phyloP scores from a whole-genome alignment of 257 asterid genomes.

The Marsdenia floribunda region DNA sequence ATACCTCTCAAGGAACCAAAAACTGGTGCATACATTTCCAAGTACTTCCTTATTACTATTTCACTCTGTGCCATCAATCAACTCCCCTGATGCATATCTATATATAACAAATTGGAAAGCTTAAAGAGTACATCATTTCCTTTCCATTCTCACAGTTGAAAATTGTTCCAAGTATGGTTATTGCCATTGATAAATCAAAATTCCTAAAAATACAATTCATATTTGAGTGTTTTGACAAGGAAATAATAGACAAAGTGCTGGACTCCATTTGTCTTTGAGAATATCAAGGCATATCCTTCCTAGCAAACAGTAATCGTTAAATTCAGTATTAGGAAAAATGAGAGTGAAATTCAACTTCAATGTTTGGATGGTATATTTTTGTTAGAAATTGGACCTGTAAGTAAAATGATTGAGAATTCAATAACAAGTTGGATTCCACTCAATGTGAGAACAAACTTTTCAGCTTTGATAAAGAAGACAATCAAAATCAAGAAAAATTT shows the following conservation, averaged over 20 bases:
- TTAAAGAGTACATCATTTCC: no score
- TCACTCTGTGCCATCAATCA: background rate
- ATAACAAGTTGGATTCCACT: background rate
- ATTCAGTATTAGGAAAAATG: conserved; percentile 3
- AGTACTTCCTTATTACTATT: background rate
- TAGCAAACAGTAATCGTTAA: conserved; percentile 39
- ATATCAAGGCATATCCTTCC: conserved; percentile 96
- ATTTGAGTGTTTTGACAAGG: background rate
- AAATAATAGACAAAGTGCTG: conserved; percentile 44
- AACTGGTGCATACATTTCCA: background rate
- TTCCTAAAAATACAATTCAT: background rate
- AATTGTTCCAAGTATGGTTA: background rate
- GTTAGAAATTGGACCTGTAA: conserved; percentile 94
- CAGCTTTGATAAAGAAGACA: background rate
- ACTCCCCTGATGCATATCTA: no score
- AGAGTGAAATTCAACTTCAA: conserved; percentile 27
- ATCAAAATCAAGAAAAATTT: background rate
- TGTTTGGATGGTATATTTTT: conserved; percentile 95
- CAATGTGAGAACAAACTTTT: conserved; percentile 6
- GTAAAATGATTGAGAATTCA: conserved; percentile 6
- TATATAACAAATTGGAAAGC: background rate
- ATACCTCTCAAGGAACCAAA: background rate
- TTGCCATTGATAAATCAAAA: background rate
- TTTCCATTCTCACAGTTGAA: background rate
- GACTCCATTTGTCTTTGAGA: conserved; percentile 97